Evolutionary conservation across 192 early-diverging fungal species (phyloP), one percentile per base, ranked within the genome.

Genomic region (Chytriomyces confervae): DNA sequence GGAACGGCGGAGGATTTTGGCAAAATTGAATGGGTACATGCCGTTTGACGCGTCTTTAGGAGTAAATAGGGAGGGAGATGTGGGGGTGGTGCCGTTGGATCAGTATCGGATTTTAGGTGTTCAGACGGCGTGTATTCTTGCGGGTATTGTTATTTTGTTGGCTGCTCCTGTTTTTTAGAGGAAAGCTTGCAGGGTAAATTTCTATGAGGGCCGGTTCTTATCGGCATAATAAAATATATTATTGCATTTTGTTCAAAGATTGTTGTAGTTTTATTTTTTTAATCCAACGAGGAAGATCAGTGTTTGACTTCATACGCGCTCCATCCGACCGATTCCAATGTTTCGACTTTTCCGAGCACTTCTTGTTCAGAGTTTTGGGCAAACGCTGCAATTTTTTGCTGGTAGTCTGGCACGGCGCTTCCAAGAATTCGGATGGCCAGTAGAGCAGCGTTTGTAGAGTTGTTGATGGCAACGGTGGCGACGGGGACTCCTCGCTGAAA

Each of bases 401-500:
- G 81, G 66, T 94, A 93, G 11, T 86, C 86, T 6, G 94, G 92
- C 65, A 93, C 89, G 61, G 89, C 91, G 5, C 92, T 86, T 45
- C 95, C 96, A 23, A 99, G 83, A 50, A 96, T 97, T 47, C 97
- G 90, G 36, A 97, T 89, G 2, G 97, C 98, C 77, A 99, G 83
- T 48, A 99, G 83, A 9, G 94, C 98, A 5, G 97, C 98, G 66
- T 99, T 99, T 67, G 93, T 95, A 46, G 96, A 91, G 84, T 99
- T 99, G 83, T 98, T 96, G 81, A 99, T 97, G 16, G 98, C 98
- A 5, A 99, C 96, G 6, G 98, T 99, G 2, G 98, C 98, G 3
- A 99, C 98, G 5, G 98, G 98, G 36, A 99, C 91, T 61, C 98
- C 98, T 62, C 98, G 93, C 94, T 95, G 80, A 72, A 51, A 27